Conservation (phyloP, 2,329 filamentous ascomycete species). For the Phyllosticta citribraziliensis region DNA sequence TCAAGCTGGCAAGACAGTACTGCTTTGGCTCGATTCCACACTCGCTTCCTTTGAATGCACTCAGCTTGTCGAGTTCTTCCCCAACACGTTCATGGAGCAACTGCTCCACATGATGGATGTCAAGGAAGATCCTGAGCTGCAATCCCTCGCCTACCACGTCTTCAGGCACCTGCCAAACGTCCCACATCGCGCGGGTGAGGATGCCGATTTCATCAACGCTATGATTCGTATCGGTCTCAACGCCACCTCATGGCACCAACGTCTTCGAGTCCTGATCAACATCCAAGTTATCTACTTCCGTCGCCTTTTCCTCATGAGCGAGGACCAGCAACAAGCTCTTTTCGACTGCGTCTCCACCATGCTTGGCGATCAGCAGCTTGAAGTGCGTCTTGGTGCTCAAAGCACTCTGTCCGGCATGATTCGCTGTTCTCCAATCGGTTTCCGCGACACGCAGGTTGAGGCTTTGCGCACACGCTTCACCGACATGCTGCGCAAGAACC, state of each 20-base stretch:
- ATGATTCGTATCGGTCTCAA: constrained; percentile 81
- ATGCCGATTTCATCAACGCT: constrained; percentile 71
- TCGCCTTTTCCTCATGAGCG: constrained; percentile 75
- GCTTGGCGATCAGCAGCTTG: constrained; percentile 83
- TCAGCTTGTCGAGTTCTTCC: constrained; percentile 84
- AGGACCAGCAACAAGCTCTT: constrained; percentile 64
- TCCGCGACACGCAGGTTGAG: constrained; percentile 69
- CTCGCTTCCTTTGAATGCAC: constrained; percentile 89
- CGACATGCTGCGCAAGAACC: constrained; percentile 66
- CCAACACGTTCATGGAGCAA: constrained; percentile 78
- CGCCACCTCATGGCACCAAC: constrained; percentile 87
- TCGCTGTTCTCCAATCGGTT: constrained; percentile 73
- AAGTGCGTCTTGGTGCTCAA: constrained; percentile 87
- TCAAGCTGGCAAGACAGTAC: constrained; percentile 87
- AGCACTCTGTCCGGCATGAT: constrained; percentile 96
- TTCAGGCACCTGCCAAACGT: constrained; percentile 96
- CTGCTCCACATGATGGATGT: constrained; percentile 99
- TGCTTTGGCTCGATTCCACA: constrained; percentile 89
- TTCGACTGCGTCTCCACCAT: constrained; percentile 93
- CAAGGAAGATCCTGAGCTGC: constrained; percentile 93
- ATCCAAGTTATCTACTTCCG: constrained; percentile 99
- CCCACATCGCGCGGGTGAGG: constrained; percentile 78
- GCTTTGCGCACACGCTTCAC: constrained; percentile 73
- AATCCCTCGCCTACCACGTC: constrained; percentile 89
- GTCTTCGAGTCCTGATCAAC: constrained; percentile 87